These are phyloP conservation scores for Dissophora globulifera DNA, from an alignment of 192 early-diverging fungal species.

Conservation along the genomic window DNA sequence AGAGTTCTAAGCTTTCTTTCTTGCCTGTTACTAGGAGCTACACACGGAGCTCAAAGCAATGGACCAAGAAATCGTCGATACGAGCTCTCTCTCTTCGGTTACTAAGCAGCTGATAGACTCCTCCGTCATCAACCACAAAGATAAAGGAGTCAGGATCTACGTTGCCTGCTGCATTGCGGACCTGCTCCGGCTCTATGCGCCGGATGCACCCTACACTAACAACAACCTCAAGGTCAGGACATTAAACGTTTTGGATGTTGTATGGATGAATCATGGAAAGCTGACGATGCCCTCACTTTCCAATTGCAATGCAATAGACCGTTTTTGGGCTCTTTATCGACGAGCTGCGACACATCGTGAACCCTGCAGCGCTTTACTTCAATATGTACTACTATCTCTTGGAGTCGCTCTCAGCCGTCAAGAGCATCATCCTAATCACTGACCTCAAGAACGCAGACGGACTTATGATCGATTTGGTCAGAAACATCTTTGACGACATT, in stretches of 20 bases:
- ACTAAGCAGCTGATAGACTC: constrained; percentile 73
- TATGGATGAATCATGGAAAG: background rate
- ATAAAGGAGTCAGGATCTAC: constrained; percentile 79
- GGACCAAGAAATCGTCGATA: constrained; percentile 82
- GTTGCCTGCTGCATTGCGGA: constrained; percentile 92
- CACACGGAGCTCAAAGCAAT: constrained; percentile 75
- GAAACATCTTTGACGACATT: constrained; percentile 75
- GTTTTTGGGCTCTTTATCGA: constrained; percentile 87
- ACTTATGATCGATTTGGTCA: constrained; percentile 77
- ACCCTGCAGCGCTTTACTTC: constrained; percentile 72
- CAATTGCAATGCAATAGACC: too few relatives aligned
- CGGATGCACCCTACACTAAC: constrained; percentile 89
- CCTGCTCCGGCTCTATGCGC: constrained; percentile 90
- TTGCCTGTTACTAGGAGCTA: constrained; percentile 65
- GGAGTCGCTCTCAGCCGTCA: constrained; percentile 88
- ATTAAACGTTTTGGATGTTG: too few relatives aligned
- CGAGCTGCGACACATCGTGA: constrained; percentile 75
- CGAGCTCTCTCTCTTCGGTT: constrained; percentile 70
- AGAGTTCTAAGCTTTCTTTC: too few relatives aligned
- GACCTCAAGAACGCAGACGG: constrained; percentile 84
- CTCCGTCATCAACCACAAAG: constrained; percentile 80
- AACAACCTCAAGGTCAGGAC: constrained; percentile 75
- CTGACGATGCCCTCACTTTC: background rate
- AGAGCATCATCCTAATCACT: constrained; percentile 81
- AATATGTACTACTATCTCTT: constrained; percentile 84